Evolutionary conservation across 2,329 filamentous ascomycete genomes (phyloP), one percentile per base, ranked within the genome.

Genomic region (Tricladium varicosporioides): DNA sequence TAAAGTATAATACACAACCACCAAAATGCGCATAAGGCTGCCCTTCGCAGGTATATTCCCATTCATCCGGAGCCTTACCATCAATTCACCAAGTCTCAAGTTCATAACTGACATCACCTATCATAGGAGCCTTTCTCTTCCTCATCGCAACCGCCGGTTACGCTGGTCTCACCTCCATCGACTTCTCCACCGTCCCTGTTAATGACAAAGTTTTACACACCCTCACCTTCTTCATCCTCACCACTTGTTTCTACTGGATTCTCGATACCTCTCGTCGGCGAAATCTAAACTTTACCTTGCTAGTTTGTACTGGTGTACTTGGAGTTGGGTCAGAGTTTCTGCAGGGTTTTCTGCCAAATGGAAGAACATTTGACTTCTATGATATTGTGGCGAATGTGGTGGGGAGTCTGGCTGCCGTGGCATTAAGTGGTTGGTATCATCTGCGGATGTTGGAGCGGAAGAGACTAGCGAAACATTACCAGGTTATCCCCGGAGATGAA

Each of bases 161-260:
- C 71, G 81, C 87, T 61, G 92, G 92, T 63, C 87, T 97, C 56
- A 86, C 90, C 32, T 76, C 80, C 42, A 71, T 85, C 54, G 80
- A 85, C 63, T 68, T 84, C 64, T 75, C 75, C 60, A 65, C 74
- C 60, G 72, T 80, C 68, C 54, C 33, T 15, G 82, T 93, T 71
- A 92, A 95, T 78, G 92, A 97, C 81, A 97, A 99, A 75, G 78
- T 89, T 68, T 81, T 97, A 27, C 94, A 97, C 74, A 81, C 89
- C 66, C 60, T 92, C 57, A 92, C 89, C 67, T 97, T 99, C 78
- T 96, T 97, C 80, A 71, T 91, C 64, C 82, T 99, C 53, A 96
- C 93, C 14, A 74, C 89, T 63, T 76, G 83, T 65, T 97, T 97
- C 80, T 99, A 99, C 83, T 99, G 94, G 92, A 89, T 97, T 70